Evolutionary conservation across 2,329 filamentous ascomycete genomes (phyloP), one percentile per base, ranked within the genome.

Genomic region (Saccharata proteae): DNA sequence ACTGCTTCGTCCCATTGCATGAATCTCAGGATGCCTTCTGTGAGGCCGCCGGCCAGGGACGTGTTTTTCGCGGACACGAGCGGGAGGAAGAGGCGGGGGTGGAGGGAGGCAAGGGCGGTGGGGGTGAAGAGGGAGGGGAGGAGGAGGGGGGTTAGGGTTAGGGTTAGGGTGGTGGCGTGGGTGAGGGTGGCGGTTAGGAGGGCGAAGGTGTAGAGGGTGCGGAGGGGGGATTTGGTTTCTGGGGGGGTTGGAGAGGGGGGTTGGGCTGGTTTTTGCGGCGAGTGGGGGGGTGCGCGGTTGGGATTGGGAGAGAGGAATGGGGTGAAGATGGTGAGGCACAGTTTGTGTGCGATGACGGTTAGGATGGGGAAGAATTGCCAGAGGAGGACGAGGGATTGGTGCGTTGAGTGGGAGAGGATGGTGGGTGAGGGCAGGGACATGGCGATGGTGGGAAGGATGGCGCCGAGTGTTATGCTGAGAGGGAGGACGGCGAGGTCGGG

Each of bases 1-100:
- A 34, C 32, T 10, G 10, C 16, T 22, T 34, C 32, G 21, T 34
- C 32, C 32, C 32, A 34, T 22, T 34, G 32, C 32, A 34, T 25
- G 22, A 34, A 30, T 2, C 32, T 20, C n/a, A 16, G 21, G 4
- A 19, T 13, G 32, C 21, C 26, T 8, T 30, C 26, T 5, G 21
- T 21, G 1, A 34, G 7, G 2, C 13, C 2, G 12, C 16, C 8
- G 16, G 6, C 7, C 2, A n/a, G 15, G 9, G 8, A 6, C 4
- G 15, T 5, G 26, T 10, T 22, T 0, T 21, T 5, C 1, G 10
- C 4, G 2, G 32, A 25, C 12, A 10, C 4, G 3, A 11, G 17
- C 2, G 32, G 32, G 2, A 34, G 21, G 26, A 30, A 34, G 21
- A 30, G 26, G 26, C 9, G 8, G 16, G 32, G 32, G 13, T 34